Evolutionary conservation across 2,329 filamentous ascomycete genomes (phyloP), one percentile per base, ranked within the genome.

Genomic region (Aplosporella prunicola): DNA sequence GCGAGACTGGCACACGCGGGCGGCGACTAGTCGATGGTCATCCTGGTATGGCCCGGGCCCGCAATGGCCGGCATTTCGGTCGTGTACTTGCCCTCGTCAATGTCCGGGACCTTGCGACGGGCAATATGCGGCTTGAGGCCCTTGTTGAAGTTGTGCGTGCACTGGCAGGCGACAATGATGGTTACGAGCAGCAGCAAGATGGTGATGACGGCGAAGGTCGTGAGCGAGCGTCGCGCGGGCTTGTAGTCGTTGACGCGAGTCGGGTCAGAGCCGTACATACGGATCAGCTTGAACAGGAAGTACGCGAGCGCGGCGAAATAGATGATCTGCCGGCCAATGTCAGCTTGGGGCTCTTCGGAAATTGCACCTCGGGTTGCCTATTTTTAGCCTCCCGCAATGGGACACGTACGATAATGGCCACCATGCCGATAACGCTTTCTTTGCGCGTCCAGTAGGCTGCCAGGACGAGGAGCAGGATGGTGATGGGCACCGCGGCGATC

Each of bases 221-320:
- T 95, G 53, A 98, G 70, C 11, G 83, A 89, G 53, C 82, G 82
- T 44, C 81, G 76, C 24, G 91, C 89, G 4, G 89, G 80, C 35
- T 70, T 57, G 65, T 96, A 98, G 46, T 76, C 69, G 2, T 51
- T 40, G 29, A 56, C 51, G 24, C 62, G 60, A 1, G 57, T 38
- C 35, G 56, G 58, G 48, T 76, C 74, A 28, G 58, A 58, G 9
- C 74, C 77, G 62, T 93, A 98, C 77, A 98, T 98, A 57, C 91
- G 84, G 42, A 91, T 82, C 38, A 98, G 77, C 71, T 98, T 98
- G 76, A 95, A 98, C 56, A 94, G 74, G 69, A 98, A 98, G 67
- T 96, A 98, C 40, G 80, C 85, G 47, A 96, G 74, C 25, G 80
- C 89, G 45, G 82, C 86, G 47, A 94, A 79, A 63, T 93, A 95